Base-by-base conservation (phyloP, 2,329 filamentous ascomycete genomes). In the Botrytis paeoniae region DNA sequence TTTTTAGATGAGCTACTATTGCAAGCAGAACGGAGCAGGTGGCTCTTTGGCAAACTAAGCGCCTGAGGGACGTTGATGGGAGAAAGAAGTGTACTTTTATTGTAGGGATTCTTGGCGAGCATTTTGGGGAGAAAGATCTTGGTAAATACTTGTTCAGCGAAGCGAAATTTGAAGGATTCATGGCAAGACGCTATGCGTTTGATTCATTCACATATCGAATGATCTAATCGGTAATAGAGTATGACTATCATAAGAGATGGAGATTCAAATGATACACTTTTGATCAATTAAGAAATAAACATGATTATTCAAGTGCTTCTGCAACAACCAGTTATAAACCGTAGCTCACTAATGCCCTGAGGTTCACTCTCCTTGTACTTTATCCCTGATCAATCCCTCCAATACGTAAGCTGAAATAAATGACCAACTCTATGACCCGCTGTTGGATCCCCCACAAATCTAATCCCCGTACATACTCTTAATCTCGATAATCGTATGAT, bases 401-500 rank as follows among this genome's bases (percentile, higher is more conserved):
- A n/a, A 25, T 75, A 75, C 4, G 74, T 63, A 4, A 63, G 73
- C 37, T 75, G 68, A 74, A 81, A 79, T 73, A 78, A 80, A 78
- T 79, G 82, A 25, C 73, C 70, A 75, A 82, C 82, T 32, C 80
- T 76, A 10, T 59, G 68, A 72, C 80, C 82, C 22, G n/a, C n/a
- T 70, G 78, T 73, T 59, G 60, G 62, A 71, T 79, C 77, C 35
- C 32, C 69, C 4, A 73, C 7, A 22, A 75, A 41, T 16, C 18
- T 43, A 16, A 76, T 25, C n/a, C 66, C 61, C 39, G 63, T 66
- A 18, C 72, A 25, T 51, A n/a, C 48, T 41, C 60, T 63, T 62
- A 22, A 80, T 63, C 3, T 73, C 37, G 51, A 74, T 66, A 4
- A 74, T 65, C 8, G 71, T 74, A 22, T 63, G 43, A 62, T 76